These are phyloP conservation scores for Sphenostylis stenocarpa DNA, from an alignment of 306 rosid species.

Conservation along the genomic window DNA sequence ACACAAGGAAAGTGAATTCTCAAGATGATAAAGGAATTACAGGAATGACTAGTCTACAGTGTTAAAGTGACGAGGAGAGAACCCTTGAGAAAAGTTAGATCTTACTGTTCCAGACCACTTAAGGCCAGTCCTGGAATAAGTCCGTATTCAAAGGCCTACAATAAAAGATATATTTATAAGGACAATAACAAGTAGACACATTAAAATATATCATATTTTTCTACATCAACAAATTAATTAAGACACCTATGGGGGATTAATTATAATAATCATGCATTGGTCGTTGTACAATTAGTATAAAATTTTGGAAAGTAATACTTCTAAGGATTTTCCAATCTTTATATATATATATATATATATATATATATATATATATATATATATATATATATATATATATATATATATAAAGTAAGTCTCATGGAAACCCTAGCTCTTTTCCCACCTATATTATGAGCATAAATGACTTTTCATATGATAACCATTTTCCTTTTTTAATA, in stretches of 20 bases:
- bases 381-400: too few species aligned
- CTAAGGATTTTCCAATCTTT: neutral
- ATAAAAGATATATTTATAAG: slow-evolving; percentile 16
- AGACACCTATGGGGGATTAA: neutral
- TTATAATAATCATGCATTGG: neutral
- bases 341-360: too few species aligned
- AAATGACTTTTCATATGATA: neutral
- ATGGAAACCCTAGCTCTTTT: neutral
- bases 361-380: too few species aligned
- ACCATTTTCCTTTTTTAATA: neutral
- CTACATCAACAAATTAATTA: neutral
- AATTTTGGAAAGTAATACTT: neutral
- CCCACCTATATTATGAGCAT: neutral
- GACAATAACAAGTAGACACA: slow-evolving; percentile 16
- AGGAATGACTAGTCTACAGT: slow-evolving; percentile 11
- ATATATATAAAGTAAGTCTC: neutral
- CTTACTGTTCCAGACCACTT: slow-evolving; percentile 92
- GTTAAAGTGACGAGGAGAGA: slow-evolving; percentile 20
- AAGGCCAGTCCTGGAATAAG: slow-evolving; percentile 86
- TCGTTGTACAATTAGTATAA: neutral
- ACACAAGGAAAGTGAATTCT: slow-evolving; percentile 32
- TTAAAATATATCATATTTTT: slow-evolving; percentile 9
- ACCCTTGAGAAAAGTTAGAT: slow-evolving; percentile 34
- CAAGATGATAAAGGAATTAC: neutral
- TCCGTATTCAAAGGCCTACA: slow-evolving; percentile 85